Percentiles rank a stretch among this genome's conserved stretches.
phyloP scores from a whole-genome alignment of 192 early-diverging fungal genomes.

The Kickxella alabastrina region DNA sequence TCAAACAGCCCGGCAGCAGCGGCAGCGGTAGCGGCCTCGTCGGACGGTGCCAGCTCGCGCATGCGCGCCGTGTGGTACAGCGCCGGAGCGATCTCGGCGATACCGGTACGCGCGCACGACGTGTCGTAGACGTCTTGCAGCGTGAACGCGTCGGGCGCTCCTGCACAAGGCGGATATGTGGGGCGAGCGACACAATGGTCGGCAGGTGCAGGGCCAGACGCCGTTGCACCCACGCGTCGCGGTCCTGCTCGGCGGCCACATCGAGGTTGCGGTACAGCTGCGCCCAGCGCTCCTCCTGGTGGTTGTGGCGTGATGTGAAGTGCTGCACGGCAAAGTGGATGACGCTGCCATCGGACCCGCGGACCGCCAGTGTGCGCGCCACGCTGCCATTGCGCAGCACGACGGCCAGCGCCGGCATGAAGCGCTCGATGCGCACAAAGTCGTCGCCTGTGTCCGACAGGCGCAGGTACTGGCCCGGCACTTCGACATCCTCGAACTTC shows the following conservation, averaged over 20 bases:
- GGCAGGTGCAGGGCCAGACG: conserved; percentile 82
- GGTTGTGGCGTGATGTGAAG: conserved; percentile 80
- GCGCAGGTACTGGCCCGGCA: conserved; percentile 95
- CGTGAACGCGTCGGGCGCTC: conserved; percentile 88
- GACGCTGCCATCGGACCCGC: conserved; percentile 85
- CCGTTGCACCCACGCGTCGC: conserved; percentile 74
- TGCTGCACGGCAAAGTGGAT: conserved; percentile 94
- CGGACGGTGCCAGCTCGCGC: conserved; percentile 24
- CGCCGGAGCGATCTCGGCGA: conserved; percentile 84
- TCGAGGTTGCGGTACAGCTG: conserved; percentile 94
- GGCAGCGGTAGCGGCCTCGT: conserved; percentile 64
- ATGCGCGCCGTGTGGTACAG: conserved; percentile 77
- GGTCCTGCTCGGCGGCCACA: conserved; percentile 66
- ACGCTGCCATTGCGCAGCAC: conserved; percentile 72
- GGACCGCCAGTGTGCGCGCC: conserved; percentile 76
- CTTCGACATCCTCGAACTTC: conserved; percentile 98
- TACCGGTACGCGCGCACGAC: conserved; percentile 67
- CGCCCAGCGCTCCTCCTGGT: conserved; percentile 92
- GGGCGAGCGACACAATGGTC: conserved; percentile 87
- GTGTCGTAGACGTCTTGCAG: conserved; percentile 93
- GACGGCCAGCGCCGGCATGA: conserved; percentile 86
- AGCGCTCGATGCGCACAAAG: conserved; percentile 93
- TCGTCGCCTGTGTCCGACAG: conserved; percentile 79
- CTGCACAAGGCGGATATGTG: conserved; percentile 86
- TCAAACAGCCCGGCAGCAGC: conserved; percentile 86